phyloP scores from a whole-genome alignment of 257 asterid species.

The Schizonepeta tenuifolia region DNA sequence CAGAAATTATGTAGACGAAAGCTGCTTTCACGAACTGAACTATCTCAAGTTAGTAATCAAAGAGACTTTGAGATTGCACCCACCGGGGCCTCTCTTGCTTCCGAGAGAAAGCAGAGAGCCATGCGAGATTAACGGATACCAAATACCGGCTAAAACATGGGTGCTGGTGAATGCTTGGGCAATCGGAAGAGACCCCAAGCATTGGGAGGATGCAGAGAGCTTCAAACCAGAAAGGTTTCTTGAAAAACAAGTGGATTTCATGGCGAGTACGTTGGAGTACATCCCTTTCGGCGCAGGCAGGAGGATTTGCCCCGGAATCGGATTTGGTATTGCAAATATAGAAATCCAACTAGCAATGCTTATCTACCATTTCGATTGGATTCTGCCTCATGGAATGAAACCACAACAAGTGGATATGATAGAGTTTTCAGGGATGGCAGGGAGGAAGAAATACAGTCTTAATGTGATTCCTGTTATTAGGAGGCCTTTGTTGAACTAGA shows the following conservation, averaged over 20 bases:
- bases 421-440: conserved; percentile 17
- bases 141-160: conserved; percentile 22
- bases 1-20: not conserved
- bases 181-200: conserved; percentile 29
- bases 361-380: conserved; percentile 40
- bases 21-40: not conserved
- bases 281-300: conserved; percentile 39
- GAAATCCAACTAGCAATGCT: conserved; percentile 29
- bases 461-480: conserved; percentile 20
- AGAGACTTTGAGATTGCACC: conserved; percentile 8
- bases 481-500: too few relatives aligned
- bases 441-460: conserved; percentile 17
- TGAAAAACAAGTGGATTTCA: conserved; percentile 5
- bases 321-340: conserved; percentile 21
- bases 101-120: conserved; percentile 1
- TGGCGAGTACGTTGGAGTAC: not conserved
- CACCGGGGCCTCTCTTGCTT: conserved; percentile 19
- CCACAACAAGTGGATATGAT: conserved; percentile 28
- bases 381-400: conserved; percentile 27
- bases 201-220: conserved; percentile 29
- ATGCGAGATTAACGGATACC: conserved; percentile 19
- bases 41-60: not conserved
- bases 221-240: conserved; percentile 34
- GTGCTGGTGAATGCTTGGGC: conserved; percentile 34
- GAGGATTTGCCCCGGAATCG: conserved; percentile 35